These are phyloP conservation scores for Exophiala calicioides DNA, from an alignment of 2,329 filamentous ascomycete species.

Conservation along the genomic window DNA sequence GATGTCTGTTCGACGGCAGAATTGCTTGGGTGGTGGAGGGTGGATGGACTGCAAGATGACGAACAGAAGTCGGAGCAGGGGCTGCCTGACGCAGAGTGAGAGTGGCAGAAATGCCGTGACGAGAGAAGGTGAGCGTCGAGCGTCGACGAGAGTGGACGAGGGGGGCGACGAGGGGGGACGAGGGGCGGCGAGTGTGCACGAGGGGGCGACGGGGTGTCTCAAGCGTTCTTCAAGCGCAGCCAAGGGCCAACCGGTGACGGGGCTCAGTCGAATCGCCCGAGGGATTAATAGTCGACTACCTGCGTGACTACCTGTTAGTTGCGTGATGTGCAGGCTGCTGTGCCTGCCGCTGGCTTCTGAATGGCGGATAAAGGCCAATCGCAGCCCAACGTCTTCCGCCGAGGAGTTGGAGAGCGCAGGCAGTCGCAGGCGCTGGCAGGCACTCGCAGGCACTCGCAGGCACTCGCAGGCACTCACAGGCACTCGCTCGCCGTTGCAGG, in stretches of 20 bases:
- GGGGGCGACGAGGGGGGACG: constrained; percentile 7
- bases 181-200: background rate
- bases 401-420: constrained; percentile 1
- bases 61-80: constrained; percentile 16
- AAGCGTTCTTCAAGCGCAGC: no score
- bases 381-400: constrained; percentile 19
- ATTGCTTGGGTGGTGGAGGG: no score
- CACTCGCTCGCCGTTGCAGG: no score
- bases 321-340: constrained; percentile 24
- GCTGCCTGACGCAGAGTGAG: no score
- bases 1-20: no score
- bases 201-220: background rate
- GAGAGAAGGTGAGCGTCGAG: no score
- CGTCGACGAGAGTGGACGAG: no score
- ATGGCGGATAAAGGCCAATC: constrained; percentile 24
- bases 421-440: background rate
- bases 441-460: constrained; percentile 18
- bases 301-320: no score
- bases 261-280: no score
- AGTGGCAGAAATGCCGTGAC: no score
- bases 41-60: constrained; percentile 20
- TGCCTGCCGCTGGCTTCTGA: constrained; percentile 16
- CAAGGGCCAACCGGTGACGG: constrained; percentile 9
- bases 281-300: no score
- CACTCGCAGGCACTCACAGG: no score